phyloP scores from a whole-genome alignment of 768 basidiomycete species.

The Suillus variegatus region DNA sequence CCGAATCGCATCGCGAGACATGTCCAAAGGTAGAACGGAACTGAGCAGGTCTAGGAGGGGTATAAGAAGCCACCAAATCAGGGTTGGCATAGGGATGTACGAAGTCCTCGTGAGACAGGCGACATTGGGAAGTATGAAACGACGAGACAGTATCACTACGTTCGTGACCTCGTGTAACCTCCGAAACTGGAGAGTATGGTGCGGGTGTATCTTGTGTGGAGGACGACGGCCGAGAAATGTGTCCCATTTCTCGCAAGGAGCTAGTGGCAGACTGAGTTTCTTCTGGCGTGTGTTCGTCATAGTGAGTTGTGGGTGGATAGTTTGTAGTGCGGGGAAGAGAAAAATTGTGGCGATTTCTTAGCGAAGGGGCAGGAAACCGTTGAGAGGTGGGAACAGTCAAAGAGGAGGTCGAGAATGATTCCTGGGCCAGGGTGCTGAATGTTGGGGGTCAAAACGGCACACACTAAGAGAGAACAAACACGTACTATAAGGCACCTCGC shows the following conservation, averaged over 20 bases:
- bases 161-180: conserved; percentile 13
- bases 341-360: conserved; percentile 43
- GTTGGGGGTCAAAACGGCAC: neutral
- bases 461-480: conserved; percentile 19
- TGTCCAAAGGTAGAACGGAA: conserved; percentile 31
- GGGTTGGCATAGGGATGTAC: conserved; percentile 84
- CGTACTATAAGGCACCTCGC: conserved; percentile 62
- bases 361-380: conserved; percentile 15
- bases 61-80: conserved; percentile 50
- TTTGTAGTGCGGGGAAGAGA: conserved; percentile 36
- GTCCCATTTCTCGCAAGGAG: conserved; percentile 10
- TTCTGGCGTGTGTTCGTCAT: conserved; percentile 10
- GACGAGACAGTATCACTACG: conserved; percentile 19
- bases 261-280: conserved; percentile 12
- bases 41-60: conserved; percentile 32
- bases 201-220: conserved; percentile 8
- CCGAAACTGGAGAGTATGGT: conserved; percentile 16
- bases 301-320: conserved; percentile 11
- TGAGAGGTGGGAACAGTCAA: conserved; percentile 36
- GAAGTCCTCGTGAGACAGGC: conserved; percentile 33
- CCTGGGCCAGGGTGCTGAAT: conserved; percentile 58
- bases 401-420: conserved; percentile 59
- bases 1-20: conserved; percentile 51
- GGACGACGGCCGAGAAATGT: conserved; percentile 4
- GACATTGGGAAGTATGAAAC: conserved; percentile 37